These are phyloP conservation scores for Ocimum tenuiflorum DNA, from an alignment of 257 asterid species.

Conservation along the genomic window DNA sequence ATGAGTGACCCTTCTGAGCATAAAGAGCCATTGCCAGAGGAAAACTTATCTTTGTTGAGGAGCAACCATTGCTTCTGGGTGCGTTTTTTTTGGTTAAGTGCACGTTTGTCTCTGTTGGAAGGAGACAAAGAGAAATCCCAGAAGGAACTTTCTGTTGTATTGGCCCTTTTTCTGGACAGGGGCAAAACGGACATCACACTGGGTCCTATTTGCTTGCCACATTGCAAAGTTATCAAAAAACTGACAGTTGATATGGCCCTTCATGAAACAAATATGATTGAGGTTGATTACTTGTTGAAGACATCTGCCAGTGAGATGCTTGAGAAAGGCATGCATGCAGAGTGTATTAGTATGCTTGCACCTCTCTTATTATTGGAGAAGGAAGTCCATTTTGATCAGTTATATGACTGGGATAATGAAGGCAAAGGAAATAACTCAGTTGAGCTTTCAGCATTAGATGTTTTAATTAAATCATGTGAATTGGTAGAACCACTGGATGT, in stretches of 20 bases:
- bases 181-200: slow-evolving; percentile 33
- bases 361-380: slow-evolving; percentile 59
- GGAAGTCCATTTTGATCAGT: slow-evolving; percentile 54
- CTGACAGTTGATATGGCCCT: slow-evolving; percentile 57
- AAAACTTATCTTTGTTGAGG: slow-evolving; percentile 34
- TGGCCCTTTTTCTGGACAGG: slow-evolving; percentile 51
- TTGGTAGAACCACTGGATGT: slow-evolving; percentile 50
- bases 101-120: slow-evolving; percentile 62
- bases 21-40: slow-evolving; percentile 27
- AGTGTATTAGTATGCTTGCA: slow-evolving; percentile 61
- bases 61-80: slow-evolving; percentile 66
- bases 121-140: slow-evolving; percentile 73
- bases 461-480: slow-evolving; percentile 71
- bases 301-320: slow-evolving; percentile 58
- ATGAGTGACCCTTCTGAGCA: slow-evolving; percentile 25
- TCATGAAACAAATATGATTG: slow-evolving; percentile 68
- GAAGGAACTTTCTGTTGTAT: slow-evolving; percentile 54
- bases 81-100: slow-evolving; percentile 91
- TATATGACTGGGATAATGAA: slow-evolving; percentile 40
- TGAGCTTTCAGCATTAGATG: slow-evolving; percentile 79
- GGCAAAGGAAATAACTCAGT: slow-evolving; percentile 54
- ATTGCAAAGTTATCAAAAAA: slow-evolving; percentile 60
- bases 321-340: slow-evolving; percentile 64
- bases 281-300: slow-evolving; percentile 76
- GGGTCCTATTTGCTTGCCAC: slow-evolving; percentile 56